Base-by-base conservation (phyloP, 495 filamentous ascomycete genomes). In the Jackrogersella minutella region DNA sequence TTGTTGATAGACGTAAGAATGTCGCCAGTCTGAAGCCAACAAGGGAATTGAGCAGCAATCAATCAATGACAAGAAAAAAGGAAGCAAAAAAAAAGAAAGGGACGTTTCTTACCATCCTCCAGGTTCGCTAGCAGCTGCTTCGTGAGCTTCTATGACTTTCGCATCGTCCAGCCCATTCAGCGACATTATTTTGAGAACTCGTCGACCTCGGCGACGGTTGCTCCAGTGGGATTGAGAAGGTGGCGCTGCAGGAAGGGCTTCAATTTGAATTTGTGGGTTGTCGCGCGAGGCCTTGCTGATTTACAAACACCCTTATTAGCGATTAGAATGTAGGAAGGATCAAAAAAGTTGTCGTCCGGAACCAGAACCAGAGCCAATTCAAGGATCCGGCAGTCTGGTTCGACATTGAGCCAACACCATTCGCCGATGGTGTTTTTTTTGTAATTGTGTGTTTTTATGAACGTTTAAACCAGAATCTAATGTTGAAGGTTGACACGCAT, bases 81-180 rank as follows among this genome's bases (percentile, higher is more conserved):
- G 33, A 9, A 28, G n/a, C n/a, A n/a, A n/a, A n/a, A n/a, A 36
- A 44, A 44, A 44, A 46, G 53, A 44, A 36, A 51, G 37, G 14
- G 37, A 37, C 7, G 31, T 1, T 24, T 39, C 93, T 79, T 82
- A 99, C 95, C 95, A 99, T 89, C 93, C 93, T 77, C 94, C 95
- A 36, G 91, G 88, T 74, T 99, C 96, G 34, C 82, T 84, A 61
- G 89, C 81, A 46, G 93, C 90, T 67, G 83, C 79, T 68, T 93
- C 91, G 80, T 96, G 90, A 67, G 93, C 93, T 77, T 94, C 93
- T 76, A 87, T 84, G 73, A 99, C 83, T 66, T 85, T 84, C 69
- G 85, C 81, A 81, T 86, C 85, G 81, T 98, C 95, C 81, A 99
- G 83, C 66, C 95, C 95, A 89, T 98, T 97, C 79, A 99, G 84